Conservation (phyloP, 345 rosid genomes). For the Balakata baccata region DNA sequence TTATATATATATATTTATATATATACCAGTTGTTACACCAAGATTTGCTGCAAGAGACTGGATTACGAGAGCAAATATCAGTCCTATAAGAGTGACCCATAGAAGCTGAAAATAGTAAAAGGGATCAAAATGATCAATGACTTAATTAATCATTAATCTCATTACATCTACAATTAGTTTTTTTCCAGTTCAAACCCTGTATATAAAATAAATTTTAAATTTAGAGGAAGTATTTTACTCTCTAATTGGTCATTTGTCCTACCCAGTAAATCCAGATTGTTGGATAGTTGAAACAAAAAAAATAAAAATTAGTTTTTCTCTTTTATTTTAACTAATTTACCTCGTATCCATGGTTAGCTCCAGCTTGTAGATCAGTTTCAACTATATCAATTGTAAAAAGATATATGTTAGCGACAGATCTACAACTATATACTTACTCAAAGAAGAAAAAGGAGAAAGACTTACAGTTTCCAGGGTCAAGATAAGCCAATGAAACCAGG, state of each 20-base stretch:
- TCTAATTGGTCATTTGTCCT: too few relatives aligned
- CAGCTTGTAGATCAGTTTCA: constrained; percentile 77
- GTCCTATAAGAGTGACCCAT: constrained; percentile 59
- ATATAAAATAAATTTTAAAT: too few relatives aligned
- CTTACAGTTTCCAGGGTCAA: constrained; percentile 64
- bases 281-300: too few relatives aligned
- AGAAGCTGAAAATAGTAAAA: constrained; percentile 39
- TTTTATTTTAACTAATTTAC: constrained; percentile 18
- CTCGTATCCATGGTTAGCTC: constrained; percentile 55
- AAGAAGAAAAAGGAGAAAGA: background rate
- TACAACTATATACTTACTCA: background rate
- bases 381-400: constrained; percentile 28
- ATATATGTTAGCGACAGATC: background rate
- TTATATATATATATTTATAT: too few relatives aligned
- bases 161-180: background rate
- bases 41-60: constrained; percentile 73
- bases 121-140: background rate
- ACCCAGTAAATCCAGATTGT: too few relatives aligned
- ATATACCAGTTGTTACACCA: constrained; percentile 63
- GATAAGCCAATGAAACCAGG: constrained; percentile 58
- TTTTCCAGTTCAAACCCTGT: too few relatives aligned
- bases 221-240: too few relatives aligned
- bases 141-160: background rate
- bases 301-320: background rate
- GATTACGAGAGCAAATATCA: constrained; percentile 59